Evolutionary conservation across 1,284 basidiomycete genomes (phyloP).

Genomic region (Rhodotorula sp.): DNA sequence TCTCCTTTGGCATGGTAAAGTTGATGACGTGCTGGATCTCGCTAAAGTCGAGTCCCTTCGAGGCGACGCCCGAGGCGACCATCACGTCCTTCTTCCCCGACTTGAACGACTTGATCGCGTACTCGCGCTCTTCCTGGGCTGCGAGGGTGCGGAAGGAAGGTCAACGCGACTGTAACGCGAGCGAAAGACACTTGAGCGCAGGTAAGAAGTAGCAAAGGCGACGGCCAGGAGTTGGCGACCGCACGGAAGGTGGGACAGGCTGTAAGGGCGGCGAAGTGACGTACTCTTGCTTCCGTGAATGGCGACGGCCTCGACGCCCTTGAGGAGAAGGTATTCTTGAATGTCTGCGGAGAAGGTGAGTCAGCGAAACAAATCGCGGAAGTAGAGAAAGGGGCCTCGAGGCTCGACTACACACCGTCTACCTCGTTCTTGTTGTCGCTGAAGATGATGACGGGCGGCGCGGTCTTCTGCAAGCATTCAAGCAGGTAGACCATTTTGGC

Average conservation of each 20-base stretch:
- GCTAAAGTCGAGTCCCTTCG: conserved; percentile 96
- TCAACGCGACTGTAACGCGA: background rate
- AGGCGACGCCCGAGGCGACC: conserved; percentile 97
- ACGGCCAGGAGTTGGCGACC: background rate
- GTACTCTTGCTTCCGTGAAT: conserved; percentile 96
- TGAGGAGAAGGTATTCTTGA: conserved; percentile 92
- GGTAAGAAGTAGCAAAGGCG: background rate
- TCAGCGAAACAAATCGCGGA: background rate
- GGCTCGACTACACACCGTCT: conserved; percentile 62
- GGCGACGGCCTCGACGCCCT: conserved; percentile 96
- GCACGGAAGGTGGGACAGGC: background rate
- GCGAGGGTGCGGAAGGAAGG: background rate
- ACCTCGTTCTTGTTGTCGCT: conserved; percentile 99
- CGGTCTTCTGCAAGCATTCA: conserved; percentile 96
- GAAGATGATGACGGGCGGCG: conserved; percentile 96
- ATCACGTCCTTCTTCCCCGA: conserved; percentile 96
- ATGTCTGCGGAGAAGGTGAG: conserved; percentile 63
- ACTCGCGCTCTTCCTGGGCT: conserved; percentile 98
- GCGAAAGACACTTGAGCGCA: background rate
- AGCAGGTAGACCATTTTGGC: conserved; percentile 99
- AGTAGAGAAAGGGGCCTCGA: background rate
- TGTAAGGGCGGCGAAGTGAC: conserved; percentile 41
- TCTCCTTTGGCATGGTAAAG: conserved; percentile 99
- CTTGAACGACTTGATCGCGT: conserved; percentile 97
- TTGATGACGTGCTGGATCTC: conserved; percentile 98